A percentile compares a stretch with the other conserved stretches of the same genome.
phyloP scores from a whole-genome alignment of 441 rosid genomes.

The Manihot esculenta region DNA sequence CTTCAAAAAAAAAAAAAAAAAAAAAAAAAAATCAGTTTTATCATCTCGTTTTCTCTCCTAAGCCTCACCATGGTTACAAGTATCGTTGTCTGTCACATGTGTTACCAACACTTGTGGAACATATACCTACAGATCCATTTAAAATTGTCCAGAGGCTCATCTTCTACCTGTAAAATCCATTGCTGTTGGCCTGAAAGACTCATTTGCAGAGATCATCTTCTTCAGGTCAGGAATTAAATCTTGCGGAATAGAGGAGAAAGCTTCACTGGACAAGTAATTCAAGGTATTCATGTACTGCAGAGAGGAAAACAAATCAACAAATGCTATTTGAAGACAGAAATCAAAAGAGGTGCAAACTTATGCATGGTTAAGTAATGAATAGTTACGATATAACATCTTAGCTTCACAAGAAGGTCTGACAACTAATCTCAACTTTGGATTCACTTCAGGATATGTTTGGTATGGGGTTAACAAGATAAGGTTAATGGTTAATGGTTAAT shows the following conservation, averaged over 20 bases:
- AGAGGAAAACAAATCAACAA: constrained; percentile 19
- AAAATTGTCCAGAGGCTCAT: constrained; percentile 1
- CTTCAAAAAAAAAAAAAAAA: no score
- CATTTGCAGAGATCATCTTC: constrained; percentile 83
- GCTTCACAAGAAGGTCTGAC: background rate
- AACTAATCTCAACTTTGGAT: constrained; percentile 1
- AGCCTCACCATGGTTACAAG: no score
- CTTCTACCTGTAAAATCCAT: constrained; percentile 80
- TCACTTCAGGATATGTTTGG: background rate
- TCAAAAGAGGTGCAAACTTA: background rate
- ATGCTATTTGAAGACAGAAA: background rate
- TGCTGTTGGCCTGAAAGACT: constrained; percentile 82
- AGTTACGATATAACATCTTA: background rate
- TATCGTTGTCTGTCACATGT: no score
- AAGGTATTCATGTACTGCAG: constrained; percentile 90
- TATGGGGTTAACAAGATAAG: no score
- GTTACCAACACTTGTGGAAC: no score
- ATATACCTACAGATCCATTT: no score
- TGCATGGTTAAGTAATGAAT: background rate
- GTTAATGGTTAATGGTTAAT: no score
- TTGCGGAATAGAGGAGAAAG: constrained; percentile 76
- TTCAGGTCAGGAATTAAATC: constrained; percentile 81
- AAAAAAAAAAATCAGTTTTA: no score
- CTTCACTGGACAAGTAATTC: constrained; percentile 82
- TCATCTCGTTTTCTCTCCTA: no score